phyloP scores from a whole-genome alignment of 2,329 filamentous ascomycete genomes.

The Drechslerella coelobrocha region DNA sequence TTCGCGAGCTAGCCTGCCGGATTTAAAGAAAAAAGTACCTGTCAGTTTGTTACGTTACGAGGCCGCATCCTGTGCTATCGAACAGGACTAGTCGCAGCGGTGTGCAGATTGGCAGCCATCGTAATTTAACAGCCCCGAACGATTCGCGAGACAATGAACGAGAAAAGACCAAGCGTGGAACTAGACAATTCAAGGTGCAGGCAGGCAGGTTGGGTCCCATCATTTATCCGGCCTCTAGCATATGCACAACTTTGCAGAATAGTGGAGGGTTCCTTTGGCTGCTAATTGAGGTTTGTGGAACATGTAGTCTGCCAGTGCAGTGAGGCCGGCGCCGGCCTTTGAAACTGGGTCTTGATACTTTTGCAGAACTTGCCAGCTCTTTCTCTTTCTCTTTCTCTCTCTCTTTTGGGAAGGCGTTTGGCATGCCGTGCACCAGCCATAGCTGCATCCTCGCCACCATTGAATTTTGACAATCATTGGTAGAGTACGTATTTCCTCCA shows the following conservation, averaged over 20 bases:
- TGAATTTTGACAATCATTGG: too few relatives aligned
- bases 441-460: too few relatives aligned
- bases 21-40: neutral
- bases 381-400: too few relatives aligned
- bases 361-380: too few relatives aligned
- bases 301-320: too few relatives aligned
- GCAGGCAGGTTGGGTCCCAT: neutral
- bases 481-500: too few relatives aligned
- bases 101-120: slow-evolving; percentile 7
- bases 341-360: too few relatives aligned
- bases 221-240: neutral
- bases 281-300: too few relatives aligned
- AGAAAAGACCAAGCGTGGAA: neutral
- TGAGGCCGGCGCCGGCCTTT: too few relatives aligned
- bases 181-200: neutral
- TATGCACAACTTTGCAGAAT: neutral
- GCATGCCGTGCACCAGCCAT: too few relatives aligned
- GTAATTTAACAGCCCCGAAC: neutral
- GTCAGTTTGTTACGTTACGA: slow-evolving; percentile 1
- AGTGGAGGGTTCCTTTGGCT: too few relatives aligned
- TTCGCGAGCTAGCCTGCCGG: neutral
- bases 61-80: neutral
- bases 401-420: too few relatives aligned
- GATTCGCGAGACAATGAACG: neutral
- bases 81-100: neutral